These are phyloP conservation scores for Xylaria palmicola DNA, from an alignment of 495 filamentous ascomycete genomes.

Conservation along the genomic window DNA sequence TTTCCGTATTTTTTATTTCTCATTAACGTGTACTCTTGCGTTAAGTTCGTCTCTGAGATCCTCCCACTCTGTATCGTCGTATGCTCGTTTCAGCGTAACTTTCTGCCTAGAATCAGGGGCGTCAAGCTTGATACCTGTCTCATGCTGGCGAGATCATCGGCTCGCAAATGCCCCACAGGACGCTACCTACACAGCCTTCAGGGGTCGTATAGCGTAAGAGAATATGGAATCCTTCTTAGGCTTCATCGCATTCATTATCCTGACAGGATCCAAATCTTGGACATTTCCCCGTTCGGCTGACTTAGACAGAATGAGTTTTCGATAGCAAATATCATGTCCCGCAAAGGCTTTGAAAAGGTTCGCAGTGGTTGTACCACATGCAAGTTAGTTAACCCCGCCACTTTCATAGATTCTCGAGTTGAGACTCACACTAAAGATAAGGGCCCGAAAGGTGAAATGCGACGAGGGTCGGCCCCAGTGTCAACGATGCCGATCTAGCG, in stretches of 20 bases:
- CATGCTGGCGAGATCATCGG: not conserved
- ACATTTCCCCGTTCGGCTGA: not conserved
- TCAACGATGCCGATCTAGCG: conserved; percentile 28
- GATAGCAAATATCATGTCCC: conserved; percentile 23
- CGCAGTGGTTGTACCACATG: conserved; percentile 39
- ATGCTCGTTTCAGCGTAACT: too few relatives aligned
- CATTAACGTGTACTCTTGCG: too few relatives aligned
- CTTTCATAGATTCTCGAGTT: conserved; percentile 2
- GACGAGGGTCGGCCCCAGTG: conserved; percentile 38
- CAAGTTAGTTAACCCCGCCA: conserved; percentile 32
- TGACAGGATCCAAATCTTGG: not conserved
- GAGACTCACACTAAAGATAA: not conserved
- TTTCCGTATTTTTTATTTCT: too few relatives aligned
- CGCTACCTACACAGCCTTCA: not conserved
- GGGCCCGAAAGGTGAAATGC: conserved; percentile 39
- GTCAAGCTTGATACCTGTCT: too few relatives aligned
- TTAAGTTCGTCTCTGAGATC: too few relatives aligned
- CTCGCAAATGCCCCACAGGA: conserved; percentile 13
- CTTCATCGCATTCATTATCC: not conserved
- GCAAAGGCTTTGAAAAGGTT: conserved; percentile 40
- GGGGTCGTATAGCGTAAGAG: conserved; percentile 3
- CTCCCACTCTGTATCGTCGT: too few relatives aligned
- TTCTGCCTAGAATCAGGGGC: too few relatives aligned
- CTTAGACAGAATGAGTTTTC: not conserved
- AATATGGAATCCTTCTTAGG: too few relatives aligned